A percentile compares a stretch with the other conserved stretches of the same genome.
Evolutionary conservation across 2,329 filamentous ascomycete species (phyloP).

Genomic region (Neonectria sp.): DNA sequence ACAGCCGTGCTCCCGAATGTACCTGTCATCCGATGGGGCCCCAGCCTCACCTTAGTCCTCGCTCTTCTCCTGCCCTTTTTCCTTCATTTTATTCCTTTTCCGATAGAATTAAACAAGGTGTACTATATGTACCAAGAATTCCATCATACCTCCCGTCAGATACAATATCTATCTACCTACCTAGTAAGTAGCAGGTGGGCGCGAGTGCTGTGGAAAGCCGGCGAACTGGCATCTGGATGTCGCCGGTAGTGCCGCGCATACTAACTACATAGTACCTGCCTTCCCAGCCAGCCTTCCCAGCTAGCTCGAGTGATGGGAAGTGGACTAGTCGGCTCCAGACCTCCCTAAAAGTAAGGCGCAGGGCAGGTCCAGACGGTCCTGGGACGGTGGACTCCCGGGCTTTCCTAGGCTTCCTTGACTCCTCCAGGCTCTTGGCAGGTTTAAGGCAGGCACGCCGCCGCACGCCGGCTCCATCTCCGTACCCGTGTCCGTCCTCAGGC

Average conservation of each 20-base stretch:
- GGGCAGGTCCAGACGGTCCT: not conserved
- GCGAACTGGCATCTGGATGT: not conserved
- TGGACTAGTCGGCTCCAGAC: conserved; percentile 12
- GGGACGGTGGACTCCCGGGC: no score
- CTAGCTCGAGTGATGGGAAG: conserved; percentile 9
- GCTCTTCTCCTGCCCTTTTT: not conserved
- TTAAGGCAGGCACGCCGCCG: conserved; percentile 1
- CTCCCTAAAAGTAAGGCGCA: conserved; percentile 1
- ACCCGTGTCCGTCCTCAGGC: not conserved
- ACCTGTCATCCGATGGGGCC: not conserved
- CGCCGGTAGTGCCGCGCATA: conserved; percentile 3
- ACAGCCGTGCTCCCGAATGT: not conserved
- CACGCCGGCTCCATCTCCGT: not conserved
- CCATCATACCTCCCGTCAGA: no score
- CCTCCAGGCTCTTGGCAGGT: not conserved
- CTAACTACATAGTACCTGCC: not conserved
- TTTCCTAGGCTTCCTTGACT: not conserved
- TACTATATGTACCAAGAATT: no score
- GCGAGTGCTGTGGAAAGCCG: not conserved
- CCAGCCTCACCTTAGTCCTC: not conserved
- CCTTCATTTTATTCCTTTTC: not conserved
- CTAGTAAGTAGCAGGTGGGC: no score
- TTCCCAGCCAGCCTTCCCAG: not conserved
- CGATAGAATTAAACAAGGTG: no score
- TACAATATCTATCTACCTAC: no score